Evolutionary conservation across 805 yeast species (phyloP), one percentile per base, ranked within the genome.

Genomic region (Sungouiozyma ichnusensis): DNA sequence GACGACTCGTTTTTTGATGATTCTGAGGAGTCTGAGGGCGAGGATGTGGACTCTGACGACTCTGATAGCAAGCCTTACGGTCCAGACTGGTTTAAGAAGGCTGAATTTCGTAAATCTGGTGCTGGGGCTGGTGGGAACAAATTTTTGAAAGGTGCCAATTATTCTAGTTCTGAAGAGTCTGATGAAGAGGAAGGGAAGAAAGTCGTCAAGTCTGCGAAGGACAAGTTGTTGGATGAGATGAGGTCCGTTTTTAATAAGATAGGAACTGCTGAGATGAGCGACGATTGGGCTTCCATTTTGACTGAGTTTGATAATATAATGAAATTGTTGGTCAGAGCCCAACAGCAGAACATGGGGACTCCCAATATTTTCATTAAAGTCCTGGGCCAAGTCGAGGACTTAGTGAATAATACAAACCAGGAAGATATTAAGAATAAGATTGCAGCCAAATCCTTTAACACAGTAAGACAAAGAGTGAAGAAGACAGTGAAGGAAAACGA

Each of bases 141-240:
- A 40, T 63, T 64, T 44, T 52, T 64, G 50, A 64, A 62, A 44
- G 62, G 60, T 33, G 57, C 62, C 32, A 55, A 54, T 33, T 57
- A 58, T 35, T 62, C 65, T 34, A 67, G 65, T 33, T 65, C 66
- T 7, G 73, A 66, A 18, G 68, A 65, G 36, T 77, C 73, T 40
- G 73, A 74, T 43, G 15, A 29, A 6, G 33, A 70, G 48, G 90
- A 81, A 44, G 84, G 80, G 57, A 81, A 78, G 61, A 83, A 81
- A 52, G 86, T 87, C 35, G 95, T 90, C 52, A 88, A 85, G 68
- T 79, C 92, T 44, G 95, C 97, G 41, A 85, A 82, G 67, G 97
- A 88, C 50, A 92, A 90, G 69, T 72, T 87, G 46, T 63, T 87
- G 53, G 97, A 87, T 59, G 98, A 92, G 63, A 74, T 92, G 67